Evolutionary conservation across 805 yeast genomes (phyloP).

Genomic region (Candida maris): DNA sequence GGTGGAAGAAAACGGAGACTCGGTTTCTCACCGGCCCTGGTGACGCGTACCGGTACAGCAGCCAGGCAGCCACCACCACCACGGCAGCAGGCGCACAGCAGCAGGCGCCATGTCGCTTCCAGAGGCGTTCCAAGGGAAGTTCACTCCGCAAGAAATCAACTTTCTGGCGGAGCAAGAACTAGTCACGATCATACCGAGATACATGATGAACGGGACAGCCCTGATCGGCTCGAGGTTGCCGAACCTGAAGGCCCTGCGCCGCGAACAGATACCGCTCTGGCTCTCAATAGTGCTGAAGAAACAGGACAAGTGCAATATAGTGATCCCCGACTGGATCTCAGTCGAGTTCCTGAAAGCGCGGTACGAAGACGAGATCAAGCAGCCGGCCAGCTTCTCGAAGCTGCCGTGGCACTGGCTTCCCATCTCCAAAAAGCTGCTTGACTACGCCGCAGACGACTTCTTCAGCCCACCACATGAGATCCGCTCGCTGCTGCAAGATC

Average conservation of each 20-base stretch:
- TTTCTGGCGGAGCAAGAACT: slow-evolving; percentile 81
- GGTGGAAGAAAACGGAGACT: too few species aligned
- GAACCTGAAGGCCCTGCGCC: slow-evolving; percentile 59
- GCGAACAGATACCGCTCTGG: slow-evolving; percentile 80
- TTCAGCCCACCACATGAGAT: slow-evolving; percentile 68
- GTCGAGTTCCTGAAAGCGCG: slow-evolving; percentile 48
- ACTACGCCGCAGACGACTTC: slow-evolving; percentile 73
- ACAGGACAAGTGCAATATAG: slow-evolving; percentile 81
- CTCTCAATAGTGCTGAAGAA: slow-evolving; percentile 76
- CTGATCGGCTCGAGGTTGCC: slow-evolving; percentile 63
- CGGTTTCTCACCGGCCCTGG: too few species aligned
- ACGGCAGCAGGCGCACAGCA: too few species aligned
- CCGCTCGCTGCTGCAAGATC: slow-evolving; percentile 70
- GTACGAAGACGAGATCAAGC: slow-evolving; percentile 63
- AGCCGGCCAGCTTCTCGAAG: slow-evolving; percentile 56
- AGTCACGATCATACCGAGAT: slow-evolving; percentile 75
- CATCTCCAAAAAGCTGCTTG: slow-evolving; percentile 62
- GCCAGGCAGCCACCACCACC: too few species aligned
- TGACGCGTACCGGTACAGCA: too few species aligned
- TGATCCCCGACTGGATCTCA: slow-evolving; percentile 83
- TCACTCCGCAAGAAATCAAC: slow-evolving; percentile 74
- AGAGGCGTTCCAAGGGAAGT: slow-evolving; percentile 44
- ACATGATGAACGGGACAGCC: slow-evolving; percentile 58
- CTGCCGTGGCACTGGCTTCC: slow-evolving; percentile 93
- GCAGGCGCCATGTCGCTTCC: slow-evolving; percentile 58